Conservation (phyloP, 305 asterid species). For the Fraxinus baroniana region DNA sequence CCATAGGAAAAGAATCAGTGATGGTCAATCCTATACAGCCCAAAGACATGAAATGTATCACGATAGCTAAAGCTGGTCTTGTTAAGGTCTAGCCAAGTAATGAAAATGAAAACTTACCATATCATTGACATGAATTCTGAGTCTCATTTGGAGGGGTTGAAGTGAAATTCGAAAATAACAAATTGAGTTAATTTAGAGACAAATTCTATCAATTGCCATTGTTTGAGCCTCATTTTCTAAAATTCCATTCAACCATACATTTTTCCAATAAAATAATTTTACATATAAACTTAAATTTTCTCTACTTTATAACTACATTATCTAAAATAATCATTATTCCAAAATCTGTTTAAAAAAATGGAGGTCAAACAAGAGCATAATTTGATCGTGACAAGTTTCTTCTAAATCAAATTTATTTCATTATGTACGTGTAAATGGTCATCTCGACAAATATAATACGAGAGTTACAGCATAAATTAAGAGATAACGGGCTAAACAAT, state of each 20-base stretch:
- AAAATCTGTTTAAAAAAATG: too few relatives aligned
- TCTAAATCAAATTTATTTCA: too few relatives aligned
- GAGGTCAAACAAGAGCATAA: too few relatives aligned
- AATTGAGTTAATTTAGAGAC: background rate
- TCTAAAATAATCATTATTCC: too few relatives aligned
- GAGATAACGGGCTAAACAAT: background rate
- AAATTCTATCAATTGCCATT: too few relatives aligned
- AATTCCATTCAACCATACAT: too few relatives aligned
- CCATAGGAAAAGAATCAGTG: background rate
- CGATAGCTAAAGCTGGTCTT: background rate
- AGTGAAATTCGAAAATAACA: too few relatives aligned
- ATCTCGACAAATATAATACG: background rate
- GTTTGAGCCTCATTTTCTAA: too few relatives aligned
- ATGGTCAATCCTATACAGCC: background rate
- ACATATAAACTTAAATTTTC: too few relatives aligned
- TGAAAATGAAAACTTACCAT: background rate
- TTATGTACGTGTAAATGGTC: background rate
- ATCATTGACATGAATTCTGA: background rate
- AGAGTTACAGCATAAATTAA: background rate
- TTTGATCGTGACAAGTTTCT: too few relatives aligned
- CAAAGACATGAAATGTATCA: background rate
- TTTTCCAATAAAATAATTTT: too few relatives aligned
- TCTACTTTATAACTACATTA: too few relatives aligned
- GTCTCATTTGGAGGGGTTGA: background rate
- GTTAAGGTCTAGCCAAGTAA: background rate